phyloP scores from a whole-genome alignment of 148 eudicot species.

The Cornus kousa region DNA sequence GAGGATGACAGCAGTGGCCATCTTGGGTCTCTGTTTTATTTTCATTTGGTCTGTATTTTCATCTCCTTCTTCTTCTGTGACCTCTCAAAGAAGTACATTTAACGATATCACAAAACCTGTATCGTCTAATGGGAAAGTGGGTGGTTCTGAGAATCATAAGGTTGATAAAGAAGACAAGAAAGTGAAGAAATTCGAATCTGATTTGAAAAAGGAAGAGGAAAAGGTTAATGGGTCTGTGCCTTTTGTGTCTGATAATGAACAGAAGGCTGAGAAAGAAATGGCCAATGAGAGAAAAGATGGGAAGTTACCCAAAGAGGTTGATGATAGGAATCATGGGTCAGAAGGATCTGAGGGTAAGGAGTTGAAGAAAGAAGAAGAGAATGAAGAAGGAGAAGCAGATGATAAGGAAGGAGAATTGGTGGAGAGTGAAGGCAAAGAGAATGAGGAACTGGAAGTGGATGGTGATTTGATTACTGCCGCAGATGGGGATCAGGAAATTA shows the following conservation, averaged over 20 bases:
- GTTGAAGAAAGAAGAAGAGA: slow-evolving; percentile 33
- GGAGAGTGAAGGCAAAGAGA: slow-evolving; percentile 23
- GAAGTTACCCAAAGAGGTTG: slow-evolving; percentile 9
- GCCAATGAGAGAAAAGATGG: slow-evolving; percentile 12
- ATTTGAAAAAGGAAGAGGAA: slow-evolving; percentile 20
- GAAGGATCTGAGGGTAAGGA: slow-evolving; percentile 59
- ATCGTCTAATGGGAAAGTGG: slow-evolving; percentile 26
- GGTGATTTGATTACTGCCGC: slow-evolving; percentile 34
- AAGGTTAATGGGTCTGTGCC: slow-evolving; percentile 39
- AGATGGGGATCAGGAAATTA: slow-evolving; percentile 35
- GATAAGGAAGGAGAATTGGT: slow-evolving; percentile 20
- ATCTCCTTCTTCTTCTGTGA: slow-evolving; percentile 53
- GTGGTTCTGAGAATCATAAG: slow-evolving; percentile 12
- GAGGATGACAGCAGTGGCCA: slow-evolving; percentile 63
- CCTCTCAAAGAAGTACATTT: slow-evolving; percentile 72
- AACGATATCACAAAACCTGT: slow-evolving; percentile 59
- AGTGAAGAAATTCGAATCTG: slow-evolving; percentile 19
- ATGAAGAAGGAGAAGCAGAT: slow-evolving; percentile 13
- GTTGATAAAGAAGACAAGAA: slow-evolving; percentile 17
- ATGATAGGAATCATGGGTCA: slow-evolving; percentile 32
- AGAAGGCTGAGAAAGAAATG: slow-evolving; percentile 17
- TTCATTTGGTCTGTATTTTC: slow-evolving; percentile 81
- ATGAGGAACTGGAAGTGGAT: slow-evolving; percentile 37
- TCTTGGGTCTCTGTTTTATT: slow-evolving; percentile 81
- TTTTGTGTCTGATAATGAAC: slow-evolving; percentile 18